Conservation (phyloP, 768 basidiomycete species). For the Tulasnella sp. region DNA sequence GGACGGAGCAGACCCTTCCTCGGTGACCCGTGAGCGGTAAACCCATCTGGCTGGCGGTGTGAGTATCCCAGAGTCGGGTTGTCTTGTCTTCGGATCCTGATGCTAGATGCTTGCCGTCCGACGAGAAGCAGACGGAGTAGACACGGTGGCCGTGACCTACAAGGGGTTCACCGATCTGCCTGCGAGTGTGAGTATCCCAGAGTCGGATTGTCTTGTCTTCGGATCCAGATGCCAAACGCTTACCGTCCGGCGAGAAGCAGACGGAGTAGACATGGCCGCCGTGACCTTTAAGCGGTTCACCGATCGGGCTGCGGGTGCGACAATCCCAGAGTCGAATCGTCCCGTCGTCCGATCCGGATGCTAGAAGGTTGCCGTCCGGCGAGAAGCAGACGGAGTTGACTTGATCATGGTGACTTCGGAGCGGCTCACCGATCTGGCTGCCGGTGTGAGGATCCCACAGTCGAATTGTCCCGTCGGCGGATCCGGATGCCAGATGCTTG, state of each 20-base stretch:
- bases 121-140: neutral
- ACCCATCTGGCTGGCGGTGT: constrained; percentile 79
- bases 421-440: neutral
- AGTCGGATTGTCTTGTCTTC: neutral
- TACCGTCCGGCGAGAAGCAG: constrained; percentile 2
- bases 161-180: neutral
- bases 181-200: constrained; percentile 36
- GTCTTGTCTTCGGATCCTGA: constrained; percentile 7
- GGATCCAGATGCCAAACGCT: neutral
- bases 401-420: neutral
- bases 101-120: constrained; percentile 8
- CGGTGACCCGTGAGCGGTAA: constrained; percentile 87
- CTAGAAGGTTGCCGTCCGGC: neutral
- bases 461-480: neutral
- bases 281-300: neutral
- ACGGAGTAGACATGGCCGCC: neutral
- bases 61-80: constrained; percentile 80
- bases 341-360: neutral
- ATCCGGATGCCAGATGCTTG: neutral
- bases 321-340: neutral
- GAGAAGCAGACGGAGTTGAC: neutral
- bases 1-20: constrained; percentile 51
- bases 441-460: neutral
- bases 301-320: neutral
- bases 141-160: neutral